Evolutionary conservation across 345 rosid genomes (phyloP), one percentile per base, ranked within the genome.

Genomic region (Schrenkiella parvula): DNA sequence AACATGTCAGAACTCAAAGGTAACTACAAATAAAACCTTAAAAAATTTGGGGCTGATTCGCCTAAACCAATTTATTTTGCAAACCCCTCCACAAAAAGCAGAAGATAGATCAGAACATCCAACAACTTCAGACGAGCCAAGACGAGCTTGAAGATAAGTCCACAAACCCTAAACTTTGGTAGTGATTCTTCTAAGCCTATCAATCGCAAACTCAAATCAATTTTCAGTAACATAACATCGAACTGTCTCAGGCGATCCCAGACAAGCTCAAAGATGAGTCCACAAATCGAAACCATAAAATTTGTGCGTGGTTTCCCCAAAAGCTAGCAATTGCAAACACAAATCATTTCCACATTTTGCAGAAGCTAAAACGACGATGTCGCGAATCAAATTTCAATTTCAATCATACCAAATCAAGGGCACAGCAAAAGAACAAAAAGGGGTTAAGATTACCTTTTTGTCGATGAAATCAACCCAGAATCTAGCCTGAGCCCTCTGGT

Each of bases 391-490:
- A 23, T 23, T 23, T 23, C 25, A 6, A 8, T 37, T 11, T 37
- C 41, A 37, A 37, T 37, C 12, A 9, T 10, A 37, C 41, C 11
- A 11, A 37, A 37, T 37, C n/a, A 35, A 28, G 31, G 31, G 6
- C 31, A 4, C 0, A 28, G 9, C 38, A 0, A 14, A 14, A 39
- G 7, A 52, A 39, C 14, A 56, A 32, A 56, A 32, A 6, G 4
- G 65, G 14, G 58, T 6, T 43, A 6, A 11, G 22, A 19, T 13
- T 59, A 71, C 78, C 78, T 73, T 73, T 18, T 73, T 73, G 53
- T 73, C 78, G 21, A 73, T 55, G 53, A 57, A 73, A 66, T 73
- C 72, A 5, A 55, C 67, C 78, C 72, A 73, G 19, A 73, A 66
- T 1, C 72, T 34, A 57, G 78, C 78, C 6, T 66, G 61, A 57